Evolutionary conservation across 2,329 filamentous ascomycete species (phyloP), one percentile per base, ranked within the genome.

Genomic region (Pseudocercospora macadamiae): DNA sequence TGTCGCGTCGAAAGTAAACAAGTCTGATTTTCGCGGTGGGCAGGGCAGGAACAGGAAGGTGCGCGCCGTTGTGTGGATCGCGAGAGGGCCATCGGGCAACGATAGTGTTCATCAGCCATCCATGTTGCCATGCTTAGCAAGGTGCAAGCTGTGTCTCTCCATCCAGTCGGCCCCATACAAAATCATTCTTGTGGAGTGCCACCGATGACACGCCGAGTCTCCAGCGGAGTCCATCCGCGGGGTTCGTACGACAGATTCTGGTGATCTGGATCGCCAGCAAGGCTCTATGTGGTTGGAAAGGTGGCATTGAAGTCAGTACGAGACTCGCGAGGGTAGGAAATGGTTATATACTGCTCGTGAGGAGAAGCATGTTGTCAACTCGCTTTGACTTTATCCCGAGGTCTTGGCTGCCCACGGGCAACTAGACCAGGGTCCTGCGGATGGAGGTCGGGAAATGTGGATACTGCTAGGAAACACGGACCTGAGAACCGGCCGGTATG

Each of bases 91-190:
- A 25, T 5, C 19, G 48, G 28, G n/a, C 48, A 16, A 21, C 28
- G 26, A 36, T 36, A 16, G 19, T 32, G 28, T 18, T 30, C 9
- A 28, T 34, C n/a, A 23, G n/a, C n/a, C n/a, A 37, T 28, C 57
- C 51, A 55, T 55, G 51, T 55, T 36, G n/a, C 44, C 19, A 49
- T 55, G 54, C 28, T 36, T 12, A 47, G 23, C 37, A 25, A 51
- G 32, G 32, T 47, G 48, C 36, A n/a, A 42, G 44, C 23, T 51
- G 44, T 23, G 34, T 44, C 32, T 16, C 48, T 53, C 57, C 57
- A 45, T 26, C 57, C 47, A 39, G 32, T 53, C 57, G 57, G 57
- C 57, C 47, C 52, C 52, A 59, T 59, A 59, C 49, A 25, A 25
- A 47, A 26, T 51, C 14, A 19, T 42, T 42, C 37, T 26, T 23